A percentile compares a stretch with the other conserved stretches of the same genome.
Evolutionary conservation across 2,329 filamentous ascomycete genomes (phyloP).

Genomic region (Ophiognomonia clavigignenti-juglandacearum): DNA sequence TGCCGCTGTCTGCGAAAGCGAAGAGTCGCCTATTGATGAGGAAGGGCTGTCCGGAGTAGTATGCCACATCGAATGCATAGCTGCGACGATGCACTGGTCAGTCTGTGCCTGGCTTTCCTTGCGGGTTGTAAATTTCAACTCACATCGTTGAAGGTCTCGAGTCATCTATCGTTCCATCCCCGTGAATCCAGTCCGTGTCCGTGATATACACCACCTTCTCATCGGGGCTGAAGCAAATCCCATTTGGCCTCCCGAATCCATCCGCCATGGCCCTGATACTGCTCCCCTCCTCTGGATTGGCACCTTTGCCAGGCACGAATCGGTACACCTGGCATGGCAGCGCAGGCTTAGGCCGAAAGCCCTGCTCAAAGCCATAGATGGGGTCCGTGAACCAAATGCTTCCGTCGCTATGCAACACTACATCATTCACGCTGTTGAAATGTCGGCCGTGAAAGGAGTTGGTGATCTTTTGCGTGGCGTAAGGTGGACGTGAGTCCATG

Average conservation of each 20-base stretch:
- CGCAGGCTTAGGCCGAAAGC: constrained; percentile 36
- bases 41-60: constrained; percentile 28
- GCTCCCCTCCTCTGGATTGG: constrained; percentile 24
- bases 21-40: constrained; percentile 46
- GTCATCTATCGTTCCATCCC: constrained; percentile 27
- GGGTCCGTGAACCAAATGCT: constrained; percentile 48
- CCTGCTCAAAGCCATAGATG: constrained; percentile 42
- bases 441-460: constrained; percentile 36
- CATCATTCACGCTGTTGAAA: constrained; percentile 47
- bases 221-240: constrained; percentile 41
- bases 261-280: constrained; percentile 40
- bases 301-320: constrained; percentile 25
- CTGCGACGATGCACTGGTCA: constrained; percentile 20
- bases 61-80: constrained; percentile 30
- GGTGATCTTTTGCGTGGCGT: constrained; percentile 25
- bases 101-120: no score
- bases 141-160: constrained; percentile 24
- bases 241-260: constrained; percentile 42
- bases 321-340: constrained; percentile 45
- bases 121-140: background rate
- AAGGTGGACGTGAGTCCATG: constrained; percentile 29
- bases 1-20: constrained; percentile 40
- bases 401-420: constrained; percentile 37
- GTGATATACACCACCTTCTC: constrained; percentile 40
- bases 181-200: constrained; percentile 32